Conservation (phyloP, 2,329 filamentous ascomycete genomes). For the Xylariaceae sp. region DNA sequence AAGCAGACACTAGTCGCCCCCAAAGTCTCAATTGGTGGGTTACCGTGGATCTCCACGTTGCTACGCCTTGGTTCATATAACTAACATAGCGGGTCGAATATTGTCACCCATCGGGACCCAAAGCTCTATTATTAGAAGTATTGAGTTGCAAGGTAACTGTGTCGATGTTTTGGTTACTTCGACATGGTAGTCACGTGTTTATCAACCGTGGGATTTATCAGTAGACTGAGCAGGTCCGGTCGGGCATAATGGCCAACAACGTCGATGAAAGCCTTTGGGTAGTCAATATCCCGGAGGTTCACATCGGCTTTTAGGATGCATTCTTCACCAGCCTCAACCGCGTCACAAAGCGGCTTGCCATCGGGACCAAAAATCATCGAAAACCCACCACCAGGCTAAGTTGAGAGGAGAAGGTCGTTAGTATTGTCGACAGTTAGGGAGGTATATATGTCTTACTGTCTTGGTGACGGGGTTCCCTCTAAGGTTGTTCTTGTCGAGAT, state of each 20-base stretch:
- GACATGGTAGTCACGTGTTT: slow-evolving; percentile 26
- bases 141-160: no score
- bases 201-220: slow-evolving; percentile 31
- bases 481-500: slow-evolving; percentile 34
- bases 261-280: slow-evolving; percentile 35
- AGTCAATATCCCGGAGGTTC: slow-evolving; percentile 39
- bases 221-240: slow-evolving; percentile 36
- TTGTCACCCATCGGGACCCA: no score
- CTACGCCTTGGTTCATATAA: slow-evolving; percentile 33
- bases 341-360: slow-evolving; percentile 39
- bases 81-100: no score
- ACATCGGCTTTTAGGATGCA: slow-evolving; percentile 48
- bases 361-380: slow-evolving; percentile 49
- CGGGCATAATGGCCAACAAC: slow-evolving; percentile 33
- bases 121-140: no score
- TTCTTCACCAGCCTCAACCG: slow-evolving; percentile 36
- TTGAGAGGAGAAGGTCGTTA: slow-evolving; percentile 9
- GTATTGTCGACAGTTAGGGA: slow-evolving; percentile 3
- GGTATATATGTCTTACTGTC: slow-evolving; percentile 20
- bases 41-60: slow-evolving; percentile 29
- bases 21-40: slow-evolving; percentile 34
- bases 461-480: slow-evolving; percentile 33
- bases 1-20: slow-evolving; percentile 25
- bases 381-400: slow-evolving; percentile 38
- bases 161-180: slow-evolving; percentile 14